Evolutionary conservation across 2,329 filamentous ascomycete species (phyloP).

Genomic region (Colletotrichum sp.): DNA sequence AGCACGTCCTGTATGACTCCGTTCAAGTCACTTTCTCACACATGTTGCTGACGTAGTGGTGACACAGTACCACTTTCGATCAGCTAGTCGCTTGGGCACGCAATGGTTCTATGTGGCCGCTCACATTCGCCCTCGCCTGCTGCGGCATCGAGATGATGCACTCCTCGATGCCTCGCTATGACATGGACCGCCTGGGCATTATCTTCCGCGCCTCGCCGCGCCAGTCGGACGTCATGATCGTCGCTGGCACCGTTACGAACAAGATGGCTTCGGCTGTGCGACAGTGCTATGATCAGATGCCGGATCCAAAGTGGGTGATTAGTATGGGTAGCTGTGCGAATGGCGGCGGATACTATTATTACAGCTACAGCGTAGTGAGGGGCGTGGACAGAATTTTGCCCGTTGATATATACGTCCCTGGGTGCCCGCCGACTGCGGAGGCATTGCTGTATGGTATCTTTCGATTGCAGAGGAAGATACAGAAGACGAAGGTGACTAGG

Average conservation of each 20-base stretch:
- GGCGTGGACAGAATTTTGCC: constrained; percentile 80
- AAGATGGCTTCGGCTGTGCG: constrained; percentile 93
- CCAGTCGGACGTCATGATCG: constrained; percentile 92
- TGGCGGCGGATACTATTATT: constrained; percentile 86
- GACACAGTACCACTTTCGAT: constrained; percentile 73
- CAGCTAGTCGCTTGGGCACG: constrained; percentile 83
- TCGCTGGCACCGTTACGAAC: constrained; percentile 93
- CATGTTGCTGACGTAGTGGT: background rate
- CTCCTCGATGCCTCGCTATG: constrained; percentile 86
- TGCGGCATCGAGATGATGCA: constrained; percentile 95
- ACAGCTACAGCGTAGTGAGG: constrained; percentile 75
- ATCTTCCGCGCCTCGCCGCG: constrained; percentile 89
- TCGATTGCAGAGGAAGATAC: constrained; percentile 78
- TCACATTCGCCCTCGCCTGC: constrained; percentile 88
- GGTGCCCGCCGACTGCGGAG: constrained; percentile 69
- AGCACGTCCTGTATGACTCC: background rate
- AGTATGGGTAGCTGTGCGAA: constrained; percentile 88
- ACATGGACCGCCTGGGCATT: constrained; percentile 86
- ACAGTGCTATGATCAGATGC: constrained; percentile 96
- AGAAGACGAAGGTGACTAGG: constrained; percentile 58
- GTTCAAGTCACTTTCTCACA: no score
- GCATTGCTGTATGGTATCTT: constrained; percentile 75
- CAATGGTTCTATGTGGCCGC: constrained; percentile 85
- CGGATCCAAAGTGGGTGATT: constrained; percentile 84
- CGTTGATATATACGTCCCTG: constrained; percentile 81